Evolutionary conservation across 768 basidiomycete genomes (phyloP), one percentile per base, ranked within the genome.

Genomic region (Lactarius hatsudake): DNA sequence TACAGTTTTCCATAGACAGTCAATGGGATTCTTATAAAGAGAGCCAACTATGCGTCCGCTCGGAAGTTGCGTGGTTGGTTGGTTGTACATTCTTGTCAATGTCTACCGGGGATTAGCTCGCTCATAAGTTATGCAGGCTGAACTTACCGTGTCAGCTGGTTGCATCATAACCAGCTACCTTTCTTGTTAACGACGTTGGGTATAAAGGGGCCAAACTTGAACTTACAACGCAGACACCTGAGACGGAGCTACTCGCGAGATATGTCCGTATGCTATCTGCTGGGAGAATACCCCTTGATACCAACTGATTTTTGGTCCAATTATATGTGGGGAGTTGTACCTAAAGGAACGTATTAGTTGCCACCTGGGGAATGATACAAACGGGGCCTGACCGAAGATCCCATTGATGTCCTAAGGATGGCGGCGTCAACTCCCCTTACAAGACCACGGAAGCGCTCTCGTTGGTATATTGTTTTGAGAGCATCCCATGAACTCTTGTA

Each of bases 281-380:
- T 38, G 87, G 85, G 51, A 91, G 77, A 65, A 93, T 84, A 3
- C 87, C 87, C 66, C 84, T 80, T 48, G 82, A 80, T 7, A 90
- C 84, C 55, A 99, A 78, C 62, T 89, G 85, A 59, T 84, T 86
- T 77, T 99, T 99, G 36, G 94, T 92, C 77, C 92, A 91, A 71
- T 94, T 96, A 76, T 99, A 99, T 57, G 92, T 92, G 2, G 97
- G 97, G 32, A 99, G 78, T 86, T 99, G 97, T 9, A 96, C 93
- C 85, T 91, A 69, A n/a, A 32, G 61, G 63, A 59, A n/a, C 26
- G 13, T 17, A 62, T 71, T n/a, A 63, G 59, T 13, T 26, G 45
- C 30, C 23, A 30, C 36, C 40, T 26, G 45, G 18, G 42, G 30
- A 26, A 36, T 28, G 63, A 51, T 28, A 43, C 61, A 28, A 17